Percentiles rank a stretch among this genome's conserved stretches.
phyloP scores from a whole-genome alignment of 23 red algal genomes.

The Chondrus crispus region DNA sequence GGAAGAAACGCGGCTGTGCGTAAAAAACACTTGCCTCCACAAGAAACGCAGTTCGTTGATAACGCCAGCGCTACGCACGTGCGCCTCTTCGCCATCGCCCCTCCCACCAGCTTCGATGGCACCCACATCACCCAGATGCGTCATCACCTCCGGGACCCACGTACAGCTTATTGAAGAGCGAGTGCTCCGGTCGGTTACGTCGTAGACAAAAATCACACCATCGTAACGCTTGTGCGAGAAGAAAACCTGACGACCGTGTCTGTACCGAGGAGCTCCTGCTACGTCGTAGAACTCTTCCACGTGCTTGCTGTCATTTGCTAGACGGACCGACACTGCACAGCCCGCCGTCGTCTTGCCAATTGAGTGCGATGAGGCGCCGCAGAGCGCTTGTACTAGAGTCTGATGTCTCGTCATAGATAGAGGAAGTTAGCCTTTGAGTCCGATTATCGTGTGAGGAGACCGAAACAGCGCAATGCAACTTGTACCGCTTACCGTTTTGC shows the following conservation, averaged over 20 bases:
- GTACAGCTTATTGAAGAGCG: slow-evolving; percentile 49
- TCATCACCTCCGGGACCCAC: slow-evolving; percentile 64
- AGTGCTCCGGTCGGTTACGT: slow-evolving; percentile 37
- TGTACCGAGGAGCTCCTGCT: slow-evolving; percentile 28
- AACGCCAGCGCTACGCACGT: slow-evolving; percentile 40
- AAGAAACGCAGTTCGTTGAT: slow-evolving; percentile 56
- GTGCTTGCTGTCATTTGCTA: neutral
- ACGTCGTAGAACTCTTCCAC: slow-evolving; percentile 68
- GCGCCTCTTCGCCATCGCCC: slow-evolving; percentile 12
- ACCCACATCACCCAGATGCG: slow-evolving; percentile 36
- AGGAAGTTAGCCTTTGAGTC: neutral
- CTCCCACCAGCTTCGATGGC: slow-evolving; percentile 67
- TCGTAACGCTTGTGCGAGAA: slow-evolving; percentile 53
- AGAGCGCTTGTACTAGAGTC: slow-evolving; percentile 59
- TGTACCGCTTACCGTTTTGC: slow-evolving; percentile 46
- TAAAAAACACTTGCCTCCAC: slow-evolving; percentile 49
- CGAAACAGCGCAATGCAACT: neutral
- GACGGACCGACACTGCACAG: slow-evolving; percentile 37
- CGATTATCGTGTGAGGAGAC: no score
- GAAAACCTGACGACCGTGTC: slow-evolving; percentile 45
- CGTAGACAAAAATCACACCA: slow-evolving; percentile 56
- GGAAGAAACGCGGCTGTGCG: slow-evolving; percentile 20
- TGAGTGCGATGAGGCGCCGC: slow-evolving; percentile 23
- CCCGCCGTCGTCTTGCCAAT: neutral
- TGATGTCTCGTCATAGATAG: neutral